Base-by-base conservation (phyloP, 805 yeast species). In the Suhomyces canberraensis region DNA sequence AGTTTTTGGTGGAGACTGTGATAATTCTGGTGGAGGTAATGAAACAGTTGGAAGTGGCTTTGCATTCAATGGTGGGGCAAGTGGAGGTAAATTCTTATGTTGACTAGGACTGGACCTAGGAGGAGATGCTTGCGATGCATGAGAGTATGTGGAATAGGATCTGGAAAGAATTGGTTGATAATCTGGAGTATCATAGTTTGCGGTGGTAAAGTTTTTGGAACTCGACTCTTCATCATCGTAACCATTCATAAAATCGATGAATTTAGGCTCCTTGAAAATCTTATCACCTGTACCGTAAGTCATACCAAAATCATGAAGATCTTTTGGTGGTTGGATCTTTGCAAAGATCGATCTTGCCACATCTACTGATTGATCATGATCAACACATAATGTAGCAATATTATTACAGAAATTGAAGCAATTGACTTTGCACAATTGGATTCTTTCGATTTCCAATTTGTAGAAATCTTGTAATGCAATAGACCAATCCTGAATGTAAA, bases 331-430 rank as follows among this genome's bases (percentile, higher is more conserved):
- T 14, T 78, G 81, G 47, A 89, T 81, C 34, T 75, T 71, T 41
- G 89, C 95, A 36, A 87, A 68, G 2, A 76, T 58, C 6, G 78
- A 55, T 38, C 96, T 73, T 11, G 89, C 74, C 35, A 68, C 68
- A 52, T 88, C 96, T 38, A 84, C 85, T 8, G 84, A 72, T 43
- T 78, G 81, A 52, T 88, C 96, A 50, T 82, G 84, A 29, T 78
- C 76, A 21, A 87, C 90, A 54, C 95, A 88, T 3, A 80, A 69
- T 0, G 86, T 71, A 6, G 95, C 84, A 7, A 84, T 68, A 26
- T 79, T 70, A 58, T 87, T 87, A 31, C 91, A 79, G 51, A 71
- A 86, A 29, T 79, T 84, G 84, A 95, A 88, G 41, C 88, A 58
- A 47, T 80, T 84, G 13, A 81, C 66, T 50, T 85, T 82, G 39